phyloP scores from a whole-genome alignment of 23 red algal species.

The Gracilaria gracilis region DNA sequence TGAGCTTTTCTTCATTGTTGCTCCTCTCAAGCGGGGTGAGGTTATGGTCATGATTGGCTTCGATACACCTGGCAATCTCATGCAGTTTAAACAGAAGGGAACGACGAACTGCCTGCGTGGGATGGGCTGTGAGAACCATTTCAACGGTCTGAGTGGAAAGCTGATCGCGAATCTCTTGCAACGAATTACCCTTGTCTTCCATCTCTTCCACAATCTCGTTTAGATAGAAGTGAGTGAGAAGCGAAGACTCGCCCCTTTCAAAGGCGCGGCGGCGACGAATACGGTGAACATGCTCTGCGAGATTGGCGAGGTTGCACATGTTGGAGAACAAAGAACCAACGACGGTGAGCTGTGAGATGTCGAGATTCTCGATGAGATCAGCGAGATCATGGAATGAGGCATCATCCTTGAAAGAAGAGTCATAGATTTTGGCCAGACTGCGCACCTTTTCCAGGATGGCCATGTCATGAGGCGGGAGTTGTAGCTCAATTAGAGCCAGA shows the following conservation, averaged over 20 bases:
- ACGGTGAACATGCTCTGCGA: constrained; percentile 95
- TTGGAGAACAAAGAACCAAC: constrained; percentile 94
- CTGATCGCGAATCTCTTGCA: constrained; percentile 81
- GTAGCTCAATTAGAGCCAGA: constrained; percentile 52
- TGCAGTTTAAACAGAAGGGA: constrained; percentile 92
- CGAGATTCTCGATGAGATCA: constrained; percentile 74
- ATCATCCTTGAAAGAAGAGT: constrained; percentile 72
- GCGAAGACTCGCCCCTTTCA: constrained; percentile 84
- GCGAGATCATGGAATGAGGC: constrained; percentile 76
- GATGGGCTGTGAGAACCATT: constrained; percentile 99
- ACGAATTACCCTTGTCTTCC: constrained; percentile 73
- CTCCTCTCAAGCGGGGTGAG: constrained; percentile 85
- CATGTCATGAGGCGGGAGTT: constrained; percentile 25
- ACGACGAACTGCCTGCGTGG: constrained; percentile 95
- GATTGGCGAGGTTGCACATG: constrained; percentile 96
- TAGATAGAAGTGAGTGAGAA: constrained; percentile 78
- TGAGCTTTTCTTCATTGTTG: constrained; percentile 39
- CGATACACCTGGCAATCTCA: constrained; percentile 78
- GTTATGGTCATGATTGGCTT: constrained; percentile 77
- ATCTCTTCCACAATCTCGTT: constrained; percentile 86
- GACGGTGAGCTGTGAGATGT: constrained; percentile 68
- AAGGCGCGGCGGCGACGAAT: constrained; percentile 86
- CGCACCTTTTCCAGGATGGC: constrained; percentile 74
- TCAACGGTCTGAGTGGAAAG: constrained; percentile 84
- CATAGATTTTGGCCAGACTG: constrained; percentile 60